Percentiles rank a stretch among this genome's conserved stretches.
phyloP scores from a whole-genome alignment of 2,329 filamentous ascomycete species.

The Didymella lethalis region DNA sequence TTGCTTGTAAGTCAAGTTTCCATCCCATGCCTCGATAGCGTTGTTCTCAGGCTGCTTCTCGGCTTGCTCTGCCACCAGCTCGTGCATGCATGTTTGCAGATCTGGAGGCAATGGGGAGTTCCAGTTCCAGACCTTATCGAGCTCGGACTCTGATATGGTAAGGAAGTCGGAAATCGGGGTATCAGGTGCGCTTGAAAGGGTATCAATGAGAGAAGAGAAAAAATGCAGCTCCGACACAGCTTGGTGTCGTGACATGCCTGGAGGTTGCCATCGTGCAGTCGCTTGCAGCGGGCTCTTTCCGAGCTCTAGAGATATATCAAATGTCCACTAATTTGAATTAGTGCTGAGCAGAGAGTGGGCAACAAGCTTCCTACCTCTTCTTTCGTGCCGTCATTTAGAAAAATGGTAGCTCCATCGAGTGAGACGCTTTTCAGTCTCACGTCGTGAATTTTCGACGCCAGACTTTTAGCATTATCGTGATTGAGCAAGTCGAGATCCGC shows the following conservation, averaged over 20 bases:
- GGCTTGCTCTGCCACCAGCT: conserved; percentile 54
- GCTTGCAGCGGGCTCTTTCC: conserved; percentile 43
- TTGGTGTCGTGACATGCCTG: conserved; percentile 55
- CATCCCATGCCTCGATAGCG: conserved; percentile 52
- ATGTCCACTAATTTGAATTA: conserved; percentile 39
- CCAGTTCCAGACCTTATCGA: conserved; percentile 59
- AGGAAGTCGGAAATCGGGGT: conserved; percentile 28
- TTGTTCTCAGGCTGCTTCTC: conserved; percentile 44
- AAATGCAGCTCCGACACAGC: conserved; percentile 54
- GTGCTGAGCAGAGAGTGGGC: background rate
- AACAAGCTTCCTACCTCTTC: conserved; percentile 36
- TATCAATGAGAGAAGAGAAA: conserved; percentile 48
- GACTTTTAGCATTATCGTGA: conserved; percentile 23
- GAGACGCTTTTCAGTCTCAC: conserved; percentile 25
- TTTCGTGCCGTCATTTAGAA: conserved; percentile 41
- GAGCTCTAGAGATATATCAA: conserved; percentile 38
- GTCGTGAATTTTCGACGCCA: conserved; percentile 27
- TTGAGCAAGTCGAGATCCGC: conserved; percentile 28
- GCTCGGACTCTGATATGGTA: conserved; percentile 47
- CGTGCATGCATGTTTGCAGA: conserved; percentile 58
- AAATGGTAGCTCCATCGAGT: conserved; percentile 24
- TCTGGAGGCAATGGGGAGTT: conserved; percentile 56
- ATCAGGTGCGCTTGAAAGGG: conserved; percentile 45
- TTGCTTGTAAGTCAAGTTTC: conserved; percentile 46
- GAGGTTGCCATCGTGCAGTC: conserved; percentile 53